Base-by-base conservation (phyloP, 139 green algal species). In the Chlorella sorokiniana region DNA sequence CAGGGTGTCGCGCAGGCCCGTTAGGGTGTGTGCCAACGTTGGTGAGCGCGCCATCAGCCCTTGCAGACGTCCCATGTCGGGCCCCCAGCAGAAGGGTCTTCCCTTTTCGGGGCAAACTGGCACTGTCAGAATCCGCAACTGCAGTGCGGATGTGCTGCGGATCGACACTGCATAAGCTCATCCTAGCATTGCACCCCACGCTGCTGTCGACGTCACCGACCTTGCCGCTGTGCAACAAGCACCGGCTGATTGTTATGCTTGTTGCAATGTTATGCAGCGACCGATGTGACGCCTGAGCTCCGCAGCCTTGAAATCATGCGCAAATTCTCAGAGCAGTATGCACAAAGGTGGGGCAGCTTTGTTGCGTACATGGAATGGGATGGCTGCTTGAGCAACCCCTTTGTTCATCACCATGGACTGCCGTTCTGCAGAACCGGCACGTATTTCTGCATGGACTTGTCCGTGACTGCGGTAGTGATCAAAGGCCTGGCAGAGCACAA, bases 271-370 rank as follows among this genome's bases (percentile, higher is more conserved):
- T n/a, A 16, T 38, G 59, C 61, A 81, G 75, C 56, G 40, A 81
- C 75, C 56, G 59, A 70, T 10, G 20, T 81, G 31, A 4, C 75
- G 4, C n/a, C 75, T 5, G 75, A 81, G 75, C 59, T 72, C 40
- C 38, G 59, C 35, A 72, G 59, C 40, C 75, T 81, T 52, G 96
- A 99, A 83, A 85, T 96, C 2, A 99, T 99, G 97, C 83, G 97
- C 27, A 98, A 98, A 81, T 99, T 99, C 65, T 97, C 93, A 1
- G 97, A 99, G 87, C 95, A 99, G 88, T 99, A 99, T 88, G 97
- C 97, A 9, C 94, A 96, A 76, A 89, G 90, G 92, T 97, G 79
- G 65, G 78, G 33, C 7, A 10, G n/a, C n/a, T 5, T 69, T 69
- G 22, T 69, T n/a, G n/a, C n/a, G n/a, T n/a, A n/a, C n/a, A n/a